A percentile compares a stretch with the other conserved stretches of the same genome.
These are phyloP conservation scores for Acanthamoeba triangularis DNA, from an alignment of 208 protist genomes.

Conservation along the genomic window DNA sequence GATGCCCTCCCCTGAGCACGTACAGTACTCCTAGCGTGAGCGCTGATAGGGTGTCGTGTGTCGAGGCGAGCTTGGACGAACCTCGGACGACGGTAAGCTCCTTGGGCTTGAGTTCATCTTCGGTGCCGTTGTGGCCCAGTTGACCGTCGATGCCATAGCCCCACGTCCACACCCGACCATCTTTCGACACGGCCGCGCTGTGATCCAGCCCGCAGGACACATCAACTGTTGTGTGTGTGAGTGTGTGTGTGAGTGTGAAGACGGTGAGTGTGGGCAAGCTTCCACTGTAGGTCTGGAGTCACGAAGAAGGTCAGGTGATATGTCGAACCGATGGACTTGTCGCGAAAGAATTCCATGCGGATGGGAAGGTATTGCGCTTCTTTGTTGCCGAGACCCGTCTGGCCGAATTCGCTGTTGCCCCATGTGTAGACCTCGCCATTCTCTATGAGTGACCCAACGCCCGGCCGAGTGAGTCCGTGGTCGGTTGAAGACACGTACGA, in stretches of 20 bases:
- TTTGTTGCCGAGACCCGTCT: neutral
- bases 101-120: neutral
- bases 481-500: neutral
- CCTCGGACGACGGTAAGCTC: neutral
- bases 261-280: neutral
- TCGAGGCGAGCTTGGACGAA: neutral
- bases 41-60: neutral
- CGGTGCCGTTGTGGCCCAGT: conserved; percentile 21
- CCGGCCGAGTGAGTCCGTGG: neutral
- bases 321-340: neutral
- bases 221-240: neutral
- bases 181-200: neutral
- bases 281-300: neutral
- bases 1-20: neutral
- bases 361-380: neutral
- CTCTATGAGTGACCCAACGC: neutral
- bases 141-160: neutral
- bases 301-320: neutral
- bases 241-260: too few species aligned
- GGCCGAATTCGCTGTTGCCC: neutral
- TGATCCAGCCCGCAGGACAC: neutral
- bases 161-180: conserved; percentile 3
- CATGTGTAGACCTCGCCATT: neutral
- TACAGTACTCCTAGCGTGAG: neutral
- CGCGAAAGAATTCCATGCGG: neutral